Conservation (phyloP, 495 filamentous ascomycete species). For the Trichoderma orchidacearum region DNA sequence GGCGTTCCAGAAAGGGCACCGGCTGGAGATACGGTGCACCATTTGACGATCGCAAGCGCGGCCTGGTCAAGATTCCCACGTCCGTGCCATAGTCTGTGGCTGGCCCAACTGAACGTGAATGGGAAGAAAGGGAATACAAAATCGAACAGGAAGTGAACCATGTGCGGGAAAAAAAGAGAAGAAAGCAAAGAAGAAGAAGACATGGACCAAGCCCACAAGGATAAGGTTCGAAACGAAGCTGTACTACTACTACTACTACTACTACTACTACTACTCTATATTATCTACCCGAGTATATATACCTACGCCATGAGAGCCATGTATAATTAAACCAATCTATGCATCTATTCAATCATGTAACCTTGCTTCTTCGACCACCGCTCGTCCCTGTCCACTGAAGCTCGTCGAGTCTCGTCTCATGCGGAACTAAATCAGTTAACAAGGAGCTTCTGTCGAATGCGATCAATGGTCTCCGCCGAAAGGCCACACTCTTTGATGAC, state of each 20-base stretch:
- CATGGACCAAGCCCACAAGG: not conserved
- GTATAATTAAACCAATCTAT: constrained; percentile 1
- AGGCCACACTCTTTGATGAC: constrained; percentile 37
- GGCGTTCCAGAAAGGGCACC: constrained; percentile 37
- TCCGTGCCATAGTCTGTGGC: constrained; percentile 14
- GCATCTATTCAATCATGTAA: no score
- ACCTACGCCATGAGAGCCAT: not conserved
- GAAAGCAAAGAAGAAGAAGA: not conserved
- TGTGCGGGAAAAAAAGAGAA: not conserved
- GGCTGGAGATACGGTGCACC: constrained; percentile 47
- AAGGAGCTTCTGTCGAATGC: constrained; percentile 33
- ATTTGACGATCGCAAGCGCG: constrained; percentile 30
- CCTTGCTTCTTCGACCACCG: no score
- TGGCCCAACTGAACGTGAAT: constrained; percentile 1
- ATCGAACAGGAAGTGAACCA: no score
- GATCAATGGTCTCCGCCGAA: constrained; percentile 31
- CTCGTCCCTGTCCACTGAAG: no score
- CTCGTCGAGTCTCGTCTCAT: no score
- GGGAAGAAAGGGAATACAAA: not conserved
- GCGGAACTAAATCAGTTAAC: no score
- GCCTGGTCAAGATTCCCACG: constrained; percentile 31
- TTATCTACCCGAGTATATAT: not conserved
- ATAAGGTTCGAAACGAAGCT: not conserved
- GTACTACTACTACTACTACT: not conserved
- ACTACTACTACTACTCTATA: no score